Evolutionary conservation across 192 early-diverging fungal species (phyloP).

Genomic region (Coemansia sp.): DNA sequence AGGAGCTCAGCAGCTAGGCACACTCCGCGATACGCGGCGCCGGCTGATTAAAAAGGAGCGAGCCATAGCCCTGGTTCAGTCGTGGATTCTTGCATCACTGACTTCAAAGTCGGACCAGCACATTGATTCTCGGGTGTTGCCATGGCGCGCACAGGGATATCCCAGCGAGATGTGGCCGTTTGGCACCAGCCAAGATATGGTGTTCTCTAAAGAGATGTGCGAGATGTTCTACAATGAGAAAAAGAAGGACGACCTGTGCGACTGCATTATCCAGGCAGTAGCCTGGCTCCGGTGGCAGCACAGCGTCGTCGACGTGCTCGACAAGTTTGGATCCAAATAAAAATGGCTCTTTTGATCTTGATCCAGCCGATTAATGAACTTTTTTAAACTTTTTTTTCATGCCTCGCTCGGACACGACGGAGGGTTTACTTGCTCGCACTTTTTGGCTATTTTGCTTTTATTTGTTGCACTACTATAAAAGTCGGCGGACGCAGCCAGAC

Average conservation of each 20-base stretch:
- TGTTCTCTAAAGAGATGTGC: constrained; percentile 19
- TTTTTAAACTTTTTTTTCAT: constrained; percentile 16
- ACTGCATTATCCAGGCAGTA: constrained; percentile 47
- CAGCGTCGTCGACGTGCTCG: constrained; percentile 17
- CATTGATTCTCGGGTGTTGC: neutral
- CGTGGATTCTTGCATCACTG: constrained; percentile 37
- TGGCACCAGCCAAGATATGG: constrained; percentile 10
- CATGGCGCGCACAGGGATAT: neutral
- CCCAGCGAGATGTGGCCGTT: constrained; percentile 13
- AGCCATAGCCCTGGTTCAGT: constrained; percentile 40
- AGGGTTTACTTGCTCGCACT: neutral
- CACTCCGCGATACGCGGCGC: constrained; percentile 33
- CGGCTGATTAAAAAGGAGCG: constrained; percentile 52
- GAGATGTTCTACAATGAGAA: constrained; percentile 37
- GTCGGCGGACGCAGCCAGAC: neutral
- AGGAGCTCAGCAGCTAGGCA: constrained; percentile 15
- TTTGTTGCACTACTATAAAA: neutral
- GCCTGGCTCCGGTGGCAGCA: constrained; percentile 53
- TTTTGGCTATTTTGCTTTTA: neutral
- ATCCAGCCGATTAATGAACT: neutral
- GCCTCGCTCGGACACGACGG: neutral
- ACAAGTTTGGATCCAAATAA: constrained; percentile 1
- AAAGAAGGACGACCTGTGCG: constrained; percentile 54
- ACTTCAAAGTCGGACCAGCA: neutral
- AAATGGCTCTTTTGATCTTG: neutral